Percentiles rank a stretch among this genome's conserved stretches.
phyloP scores from a whole-genome alignment of 1,284 basidiomycete species.

The Cryptococcus deneoformans region DNA sequence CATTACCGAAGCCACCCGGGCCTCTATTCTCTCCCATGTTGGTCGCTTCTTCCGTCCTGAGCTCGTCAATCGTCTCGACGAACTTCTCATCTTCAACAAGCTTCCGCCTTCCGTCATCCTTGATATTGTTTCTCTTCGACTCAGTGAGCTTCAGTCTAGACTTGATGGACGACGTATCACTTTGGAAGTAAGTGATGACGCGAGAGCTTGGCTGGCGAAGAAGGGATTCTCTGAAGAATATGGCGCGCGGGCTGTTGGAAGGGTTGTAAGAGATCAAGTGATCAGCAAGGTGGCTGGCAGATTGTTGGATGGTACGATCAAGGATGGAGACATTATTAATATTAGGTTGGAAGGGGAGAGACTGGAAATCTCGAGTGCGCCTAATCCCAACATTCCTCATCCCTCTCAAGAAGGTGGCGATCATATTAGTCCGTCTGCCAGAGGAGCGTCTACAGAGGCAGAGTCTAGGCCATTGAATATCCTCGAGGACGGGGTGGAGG shows the following conservation, averaged over 20 bases:
- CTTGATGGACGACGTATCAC: conserved; percentile 65
- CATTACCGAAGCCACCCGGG: conserved; percentile 62
- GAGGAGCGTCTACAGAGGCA: background rate
- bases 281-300: conserved; percentile 74
- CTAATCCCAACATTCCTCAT: conserved; percentile 13
- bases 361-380: conserved; percentile 30
- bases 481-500: conserved; percentile 22
- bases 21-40: conserved; percentile 71
- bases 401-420: background rate
- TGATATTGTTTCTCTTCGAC: conserved; percentile 70
- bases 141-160: conserved; percentile 68
- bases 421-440: background rate
- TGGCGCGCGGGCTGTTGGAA: conserved; percentile 76
- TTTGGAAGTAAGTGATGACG: conserved; percentile 65
- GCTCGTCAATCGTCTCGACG: conserved; percentile 83
- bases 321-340: conserved; percentile 63
- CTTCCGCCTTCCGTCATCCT: conserved; percentile 70
- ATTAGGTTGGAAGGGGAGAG: conserved; percentile 56
- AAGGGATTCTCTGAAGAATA: conserved; percentile 85
- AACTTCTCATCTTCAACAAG: conserved; percentile 86
- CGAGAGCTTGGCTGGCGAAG: conserved; percentile 68
- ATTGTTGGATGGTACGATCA: conserved; percentile 68
- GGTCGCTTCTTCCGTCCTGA: conserved; percentile 83
- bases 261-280: conserved; percentile 73
- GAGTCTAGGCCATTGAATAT: conserved; percentile 22